These are phyloP conservation scores for Vanrija pseudolonga DNA, from an alignment of 1,284 basidiomycete species.

Conservation along the genomic window DNA sequence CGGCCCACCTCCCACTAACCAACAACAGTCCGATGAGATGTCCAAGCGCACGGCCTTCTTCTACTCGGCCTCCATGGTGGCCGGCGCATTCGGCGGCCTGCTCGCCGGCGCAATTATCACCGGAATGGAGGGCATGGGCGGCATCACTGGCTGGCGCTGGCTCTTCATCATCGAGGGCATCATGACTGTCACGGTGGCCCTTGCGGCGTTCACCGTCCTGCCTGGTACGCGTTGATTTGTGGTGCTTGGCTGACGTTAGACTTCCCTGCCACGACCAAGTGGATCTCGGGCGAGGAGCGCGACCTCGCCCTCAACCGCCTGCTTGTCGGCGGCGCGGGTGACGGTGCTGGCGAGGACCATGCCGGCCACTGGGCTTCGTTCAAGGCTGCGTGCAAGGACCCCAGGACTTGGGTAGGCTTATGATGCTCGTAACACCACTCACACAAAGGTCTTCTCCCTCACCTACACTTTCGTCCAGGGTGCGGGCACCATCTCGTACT, in stretches of 20 bases:
- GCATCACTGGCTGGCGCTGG: conserved; percentile 42
- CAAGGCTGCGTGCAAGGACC: conserved; percentile 35
- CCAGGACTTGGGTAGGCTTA: conserved; percentile 30
- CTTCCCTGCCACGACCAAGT: conserved; percentile 36
- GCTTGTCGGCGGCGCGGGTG: conserved; percentile 16
- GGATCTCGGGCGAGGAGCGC: conserved; percentile 35
- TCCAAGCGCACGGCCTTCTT: conserved; percentile 33
- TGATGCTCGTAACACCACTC: too few species aligned
- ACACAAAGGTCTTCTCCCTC: not conserved
- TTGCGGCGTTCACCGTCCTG: conserved; percentile 39
- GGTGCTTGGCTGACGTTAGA: conserved; percentile 13
- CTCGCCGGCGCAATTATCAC: conserved; percentile 40
- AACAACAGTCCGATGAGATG: conserved; percentile 23
- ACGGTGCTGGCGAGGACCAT: conserved; percentile 14
- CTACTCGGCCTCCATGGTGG: conserved; percentile 39
- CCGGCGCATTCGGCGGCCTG: conserved; percentile 44
- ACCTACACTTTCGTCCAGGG: conserved; percentile 34
- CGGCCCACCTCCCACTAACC: not conserved
- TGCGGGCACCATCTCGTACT: conserved; percentile 44
- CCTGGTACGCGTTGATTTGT: conserved; percentile 8
- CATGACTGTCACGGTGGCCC: conserved; percentile 31
- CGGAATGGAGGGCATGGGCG: conserved; percentile 28
- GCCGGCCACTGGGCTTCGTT: conserved; percentile 35
- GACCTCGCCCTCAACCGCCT: conserved; percentile 5
- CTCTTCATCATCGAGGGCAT: conserved; percentile 44